Evolutionary conservation across 2,329 filamentous ascomycete genomes (phyloP), one percentile per base, ranked within the genome.

Genomic region (Knoxdaviesia capensis): DNA sequence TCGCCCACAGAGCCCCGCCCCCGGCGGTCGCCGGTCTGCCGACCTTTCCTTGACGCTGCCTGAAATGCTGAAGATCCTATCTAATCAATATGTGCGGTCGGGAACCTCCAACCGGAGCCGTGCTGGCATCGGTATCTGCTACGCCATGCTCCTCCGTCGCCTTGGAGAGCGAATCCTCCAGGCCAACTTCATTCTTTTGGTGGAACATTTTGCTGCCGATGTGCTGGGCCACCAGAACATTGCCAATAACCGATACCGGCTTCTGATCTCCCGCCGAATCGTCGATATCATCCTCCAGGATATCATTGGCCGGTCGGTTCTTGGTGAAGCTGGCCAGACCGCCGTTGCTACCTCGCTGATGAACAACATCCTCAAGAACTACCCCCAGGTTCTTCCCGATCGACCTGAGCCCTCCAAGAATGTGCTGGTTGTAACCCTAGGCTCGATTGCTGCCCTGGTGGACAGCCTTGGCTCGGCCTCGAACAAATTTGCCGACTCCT

Each of bases 361-460:
- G 53, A 94, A 93, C 55, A 78, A 85, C 44, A 69, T 94, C 38
- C 67, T 98, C 40, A 96, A 93, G 56, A 90, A 96, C 55, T 96
- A 94, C 50, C 88, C 90, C 0, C 85, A 93, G 56, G 79, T 80
- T 5, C 62, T 94, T 39, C 83, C 87, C 51, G 88, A 96, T 56
- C 74, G 82, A 36, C 74, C 80, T 1, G 88, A 96, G 56, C 90
- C 90, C 6, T 79, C 76, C 39, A 98, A 98, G 58, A 77, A 92
- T 52, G 79, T 79, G 1, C 62, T 98, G 35, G 80, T 85, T 39
- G 78, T 80, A 10, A 71, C 86, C 6, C 63, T 98, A 31, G 82
- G 81, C 50, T 80, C 86, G 1, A 62, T 96, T 5, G 73, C 81
- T 1, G 80, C 84, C 4, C 64, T 98, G 33, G 80, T 94, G 46